phyloP scores from a whole-genome alignment of 352 stramenopile genomes.

The Pythium phragmiticola region DNA sequence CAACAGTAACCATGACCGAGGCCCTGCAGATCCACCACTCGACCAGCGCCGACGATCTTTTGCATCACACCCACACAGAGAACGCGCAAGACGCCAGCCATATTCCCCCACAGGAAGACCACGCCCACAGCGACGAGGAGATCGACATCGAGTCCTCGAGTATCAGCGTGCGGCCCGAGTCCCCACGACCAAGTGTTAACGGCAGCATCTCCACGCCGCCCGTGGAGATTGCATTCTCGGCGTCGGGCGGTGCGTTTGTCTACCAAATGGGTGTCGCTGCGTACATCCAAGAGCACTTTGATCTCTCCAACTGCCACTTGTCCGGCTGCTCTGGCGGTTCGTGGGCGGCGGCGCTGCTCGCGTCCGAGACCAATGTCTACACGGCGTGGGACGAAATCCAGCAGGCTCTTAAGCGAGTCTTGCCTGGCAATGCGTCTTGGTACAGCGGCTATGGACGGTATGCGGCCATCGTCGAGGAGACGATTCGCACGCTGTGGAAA shows the following conservation, averaged over 20 bases:
- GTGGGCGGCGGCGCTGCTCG: slow-evolving; percentile 44
- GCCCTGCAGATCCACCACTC: slow-evolving; percentile 17
- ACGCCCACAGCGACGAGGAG: slow-evolving; percentile 40
- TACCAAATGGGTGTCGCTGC: slow-evolving; percentile 75
- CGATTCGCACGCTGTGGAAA: slow-evolving; percentile 52
- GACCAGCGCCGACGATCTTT: slow-evolving; percentile 28
- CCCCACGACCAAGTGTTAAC: neutral
- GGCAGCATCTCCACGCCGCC: slow-evolving; percentile 9
- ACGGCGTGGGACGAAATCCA: slow-evolving; percentile 55
- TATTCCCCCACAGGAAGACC: neutral
- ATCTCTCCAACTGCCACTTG: slow-evolving; percentile 42
- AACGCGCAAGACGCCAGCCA: slow-evolving; percentile 12
- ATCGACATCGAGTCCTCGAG: slow-evolving; percentile 22
- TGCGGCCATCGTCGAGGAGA: slow-evolving; percentile 49
- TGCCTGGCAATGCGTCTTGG: slow-evolving; percentile 43
- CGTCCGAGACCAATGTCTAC: slow-evolving; percentile 47
- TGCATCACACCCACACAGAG: slow-evolving; percentile 3
- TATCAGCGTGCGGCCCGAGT: slow-evolving; percentile 16
- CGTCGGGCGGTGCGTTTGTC: slow-evolving; percentile 63
- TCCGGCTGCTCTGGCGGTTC: slow-evolving; percentile 43
- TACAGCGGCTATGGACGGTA: slow-evolving; percentile 71
- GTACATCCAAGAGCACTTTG: slow-evolving; percentile 66
- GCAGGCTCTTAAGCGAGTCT: slow-evolving; percentile 40
- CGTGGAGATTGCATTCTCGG: slow-evolving; percentile 67
- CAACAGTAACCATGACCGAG: neutral